phyloP scores from a whole-genome alignment of 345 rosid genomes.

The Schrenkiella parvula region DNA sequence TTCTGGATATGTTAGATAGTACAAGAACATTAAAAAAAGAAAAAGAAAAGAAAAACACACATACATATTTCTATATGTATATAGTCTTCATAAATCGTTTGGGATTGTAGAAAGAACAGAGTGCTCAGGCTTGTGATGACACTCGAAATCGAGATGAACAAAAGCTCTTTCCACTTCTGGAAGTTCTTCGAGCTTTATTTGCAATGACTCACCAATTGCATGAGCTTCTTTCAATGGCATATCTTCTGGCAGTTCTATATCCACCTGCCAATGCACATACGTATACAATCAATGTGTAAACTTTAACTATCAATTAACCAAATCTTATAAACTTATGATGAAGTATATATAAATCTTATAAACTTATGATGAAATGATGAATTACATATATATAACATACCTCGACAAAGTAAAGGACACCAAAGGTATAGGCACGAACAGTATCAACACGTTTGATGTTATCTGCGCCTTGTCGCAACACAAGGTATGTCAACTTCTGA shows the following conservation, averaged over 20 bases:
- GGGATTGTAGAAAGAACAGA: conserved; percentile 64
- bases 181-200: conserved; percentile 75
- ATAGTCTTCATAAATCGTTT: conserved; percentile 26
- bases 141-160: conserved; percentile 88
- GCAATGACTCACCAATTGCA: conserved; percentile 70
- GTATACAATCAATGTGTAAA: background rate
- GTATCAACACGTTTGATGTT: conserved; percentile 77
- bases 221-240: conserved; percentile 77
- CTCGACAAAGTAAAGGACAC: conserved; percentile 94
- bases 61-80: background rate
- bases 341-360: background rate
- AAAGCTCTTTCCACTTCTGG: conserved; percentile 89
- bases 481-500: conserved; percentile 77
- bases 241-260: conserved; percentile 83
- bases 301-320: background rate
- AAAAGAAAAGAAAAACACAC: background rate
- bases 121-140: conserved; percentile 91
- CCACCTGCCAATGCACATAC: conserved; percentile 49
- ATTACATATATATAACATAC: conserved; percentile 34
- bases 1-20: background rate
- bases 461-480: conserved; percentile 52
- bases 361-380: background rate
- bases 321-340: background rate
- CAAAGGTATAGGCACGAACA: conserved; percentile 89
- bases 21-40: background rate